Evolutionary conservation across 495 filamentous ascomycete species (phyloP), one percentile per base, ranked within the genome.

Genomic region (Lichina pygmaea): DNA sequence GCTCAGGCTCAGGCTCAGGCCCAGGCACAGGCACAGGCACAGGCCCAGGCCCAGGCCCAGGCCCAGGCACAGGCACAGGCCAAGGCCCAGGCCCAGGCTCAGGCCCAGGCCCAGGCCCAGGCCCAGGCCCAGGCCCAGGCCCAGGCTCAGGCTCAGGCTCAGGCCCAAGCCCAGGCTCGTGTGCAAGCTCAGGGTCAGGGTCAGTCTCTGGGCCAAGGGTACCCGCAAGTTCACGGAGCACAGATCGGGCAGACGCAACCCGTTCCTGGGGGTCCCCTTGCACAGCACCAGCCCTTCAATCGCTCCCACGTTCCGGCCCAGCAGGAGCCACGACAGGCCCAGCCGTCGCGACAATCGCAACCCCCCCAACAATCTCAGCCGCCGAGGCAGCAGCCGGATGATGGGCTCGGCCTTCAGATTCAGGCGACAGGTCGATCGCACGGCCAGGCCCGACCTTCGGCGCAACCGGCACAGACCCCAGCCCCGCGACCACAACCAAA

Each of bases 341-440:
- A 63, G 37, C 56, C 55, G 37, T 54, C 61, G 38, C 58, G 53
- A 41, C 62, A 62, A 48, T 58, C 58, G 40, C 56, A 55, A 54
- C 48, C 49, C 38, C 48, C 51, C 39, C 50, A 52, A 43, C 41
- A 43, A 24, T 24, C 24, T 30, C 46, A 49, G 37, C 45, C 33
- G 30, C 44, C 17, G 43, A 44, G n/a, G 48, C 56, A 12, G 54
- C 56, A 42, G 51, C 54, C 8, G 48, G 24, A 24, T 24, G 24
- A 4, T 24, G 24, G 24, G 24, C 24, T 24, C 24, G 24, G 24
- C 24, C 24, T 24, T 4, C 24, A 24, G 24, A 24, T 24, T 4
- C 54, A 38, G 33, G 42, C 7, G 46, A 46, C 12, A 41, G 57
- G 33, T 7, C 57, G 34, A 40, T 47, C 17, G 9, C 53, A 53